Conservation (phyloP, 2,329 filamentous ascomycete genomes). For the Penicillium sp. region DNA sequence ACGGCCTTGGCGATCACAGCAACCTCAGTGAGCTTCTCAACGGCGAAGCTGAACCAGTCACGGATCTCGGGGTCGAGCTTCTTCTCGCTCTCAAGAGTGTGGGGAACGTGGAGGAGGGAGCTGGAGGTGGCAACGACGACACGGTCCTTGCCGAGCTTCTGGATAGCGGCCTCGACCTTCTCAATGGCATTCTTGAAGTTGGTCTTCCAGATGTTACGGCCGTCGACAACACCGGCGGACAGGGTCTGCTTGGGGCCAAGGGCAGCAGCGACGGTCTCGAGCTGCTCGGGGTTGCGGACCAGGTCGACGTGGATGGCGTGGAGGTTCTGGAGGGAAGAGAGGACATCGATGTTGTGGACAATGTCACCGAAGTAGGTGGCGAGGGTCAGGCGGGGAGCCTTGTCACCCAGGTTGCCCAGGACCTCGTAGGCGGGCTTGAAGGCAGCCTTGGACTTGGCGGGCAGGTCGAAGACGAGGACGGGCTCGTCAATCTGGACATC, state of each 20-base stretch:
- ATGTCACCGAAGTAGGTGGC: constrained; percentile 99
- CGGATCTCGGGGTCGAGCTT: constrained; percentile 90
- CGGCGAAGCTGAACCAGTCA: constrained; percentile 98
- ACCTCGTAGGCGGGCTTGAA: constrained; percentile 99
- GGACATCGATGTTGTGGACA: constrained; percentile 94
- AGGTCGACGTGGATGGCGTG: constrained; percentile 92
- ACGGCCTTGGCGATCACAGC: constrained; percentile 95
- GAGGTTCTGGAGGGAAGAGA: constrained; percentile 71
- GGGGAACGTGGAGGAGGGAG: constrained; percentile 96
- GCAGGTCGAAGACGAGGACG: constrained; percentile 90
- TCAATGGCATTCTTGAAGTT: constrained; percentile 97
- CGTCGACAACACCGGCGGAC: constrained; percentile 95
- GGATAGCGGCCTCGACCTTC: constrained; percentile 82
- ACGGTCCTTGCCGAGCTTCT: constrained; percentile 96
- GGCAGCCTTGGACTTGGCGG: constrained; percentile 85
- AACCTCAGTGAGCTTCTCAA: constrained; percentile 90
- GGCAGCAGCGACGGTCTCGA: constrained; percentile 78
- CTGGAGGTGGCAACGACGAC: constrained; percentile 96
- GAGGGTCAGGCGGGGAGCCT: constrained; percentile 84
- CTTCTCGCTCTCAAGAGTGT: constrained; percentile 98
- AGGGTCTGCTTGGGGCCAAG: constrained; percentile 87
- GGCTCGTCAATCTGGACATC: constrained; percentile 99
- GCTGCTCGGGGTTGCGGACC: constrained; percentile 97
- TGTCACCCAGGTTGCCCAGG: constrained; percentile 68
- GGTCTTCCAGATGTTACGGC: constrained; percentile 99